phyloP scores from a whole-genome alignment of 768 basidiomycete genomes.

The Mycena vitilis region DNA sequence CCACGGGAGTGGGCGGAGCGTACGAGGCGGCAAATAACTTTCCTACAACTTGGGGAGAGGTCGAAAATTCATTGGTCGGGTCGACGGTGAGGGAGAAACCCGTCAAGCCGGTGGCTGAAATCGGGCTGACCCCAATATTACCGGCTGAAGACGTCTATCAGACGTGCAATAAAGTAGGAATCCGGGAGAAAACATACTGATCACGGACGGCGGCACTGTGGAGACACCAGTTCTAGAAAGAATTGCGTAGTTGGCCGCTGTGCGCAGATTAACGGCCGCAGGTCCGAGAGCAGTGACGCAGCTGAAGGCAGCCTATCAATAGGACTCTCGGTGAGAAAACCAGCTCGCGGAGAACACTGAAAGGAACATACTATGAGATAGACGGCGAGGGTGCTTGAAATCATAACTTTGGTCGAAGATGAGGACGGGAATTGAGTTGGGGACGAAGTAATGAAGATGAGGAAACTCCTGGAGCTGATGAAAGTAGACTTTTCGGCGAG shows the following conservation, averaged over 20 bases:
- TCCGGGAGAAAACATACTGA: background rate
- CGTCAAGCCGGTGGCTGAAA: background rate
- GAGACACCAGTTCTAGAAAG: slow-evolving; percentile 3
- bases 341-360: too few relatives aligned
- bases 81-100: slow-evolving; percentile 7
- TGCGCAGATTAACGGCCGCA: slow-evolving; percentile 6
- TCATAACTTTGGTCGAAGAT: background rate
- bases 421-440: background rate
- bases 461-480: background rate
- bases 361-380: background rate
- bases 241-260: slow-evolving; percentile 5
- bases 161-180: too few relatives aligned
- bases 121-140: background rate
- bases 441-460: background rate
- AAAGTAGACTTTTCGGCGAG: too few relatives aligned
- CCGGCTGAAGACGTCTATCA: background rate
- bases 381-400: background rate
- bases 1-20: background rate
- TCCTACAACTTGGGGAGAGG: background rate
- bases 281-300: background rate
- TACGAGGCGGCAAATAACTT: slow-evolving; percentile 1
- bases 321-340: background rate
- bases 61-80: background rate
- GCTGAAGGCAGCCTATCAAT: background rate
- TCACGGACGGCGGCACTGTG: background rate